phyloP scores from a whole-genome alignment of 1,284 basidiomycete species.

The Inonotus hispidus region DNA sequence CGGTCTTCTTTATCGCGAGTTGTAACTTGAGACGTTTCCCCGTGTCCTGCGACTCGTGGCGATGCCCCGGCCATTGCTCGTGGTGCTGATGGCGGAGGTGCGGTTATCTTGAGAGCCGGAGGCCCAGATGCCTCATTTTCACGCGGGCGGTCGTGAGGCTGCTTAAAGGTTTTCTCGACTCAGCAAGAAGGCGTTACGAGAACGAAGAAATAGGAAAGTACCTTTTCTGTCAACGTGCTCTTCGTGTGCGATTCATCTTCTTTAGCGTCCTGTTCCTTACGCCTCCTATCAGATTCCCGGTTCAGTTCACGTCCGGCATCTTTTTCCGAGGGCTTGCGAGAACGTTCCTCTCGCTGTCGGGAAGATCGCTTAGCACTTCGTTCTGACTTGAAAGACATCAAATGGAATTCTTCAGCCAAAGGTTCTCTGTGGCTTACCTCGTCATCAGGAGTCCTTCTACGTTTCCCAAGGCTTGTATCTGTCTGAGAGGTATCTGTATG shows the following conservation, averaged over 20 bases:
- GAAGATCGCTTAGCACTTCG: constrained; percentile 66
- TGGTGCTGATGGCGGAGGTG: constrained; percentile 54
- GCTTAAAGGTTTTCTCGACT: not conserved
- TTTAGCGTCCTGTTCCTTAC: constrained; percentile 52
- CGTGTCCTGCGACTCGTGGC: constrained; percentile 7
- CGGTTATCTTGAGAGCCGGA: constrained; percentile 1
- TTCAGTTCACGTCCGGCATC: constrained; percentile 34
- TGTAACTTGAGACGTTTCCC: constrained; percentile 32
- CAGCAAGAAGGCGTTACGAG: not conserved
- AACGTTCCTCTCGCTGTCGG: constrained; percentile 68
- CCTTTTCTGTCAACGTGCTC: constrained; percentile 61
- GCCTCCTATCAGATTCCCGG: constrained; percentile 58
- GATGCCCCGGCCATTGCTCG: constrained; percentile 49
- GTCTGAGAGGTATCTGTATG: constrained; percentile 13
- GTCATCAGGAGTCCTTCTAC: constrained; percentile 58
- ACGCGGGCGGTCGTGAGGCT: constrained; percentile 8
- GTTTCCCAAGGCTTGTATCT: constrained; percentile 62
- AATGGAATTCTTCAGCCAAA: not conserved
- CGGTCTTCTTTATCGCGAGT: constrained; percentile 34
- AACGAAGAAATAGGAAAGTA: constrained; percentile 23
- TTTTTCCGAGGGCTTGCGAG: constrained; percentile 61
- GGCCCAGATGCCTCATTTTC: constrained; percentile 10
- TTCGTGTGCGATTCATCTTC: constrained; percentile 37
- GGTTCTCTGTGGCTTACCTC: constrained; percentile 46
- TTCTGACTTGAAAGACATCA: constrained; percentile 44